These are phyloP conservation scores for Fraxinus paxiana DNA, from an alignment of 305 asterid species.

Conservation along the genomic window DNA sequence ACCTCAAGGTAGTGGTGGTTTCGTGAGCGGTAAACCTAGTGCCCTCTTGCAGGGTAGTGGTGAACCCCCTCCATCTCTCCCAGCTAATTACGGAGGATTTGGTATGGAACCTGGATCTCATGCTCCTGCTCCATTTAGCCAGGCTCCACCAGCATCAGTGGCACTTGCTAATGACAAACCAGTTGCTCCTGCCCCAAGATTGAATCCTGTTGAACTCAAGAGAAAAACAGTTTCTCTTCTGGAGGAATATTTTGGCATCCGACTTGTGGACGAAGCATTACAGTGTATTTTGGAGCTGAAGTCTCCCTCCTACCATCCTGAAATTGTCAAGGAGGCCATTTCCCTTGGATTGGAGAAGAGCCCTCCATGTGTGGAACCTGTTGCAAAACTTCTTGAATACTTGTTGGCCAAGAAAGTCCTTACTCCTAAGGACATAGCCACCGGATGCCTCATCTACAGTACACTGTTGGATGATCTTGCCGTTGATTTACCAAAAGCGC, in stretches of 20 bases:
- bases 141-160: conserved; percentile 3
- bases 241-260: conserved; percentile 64
- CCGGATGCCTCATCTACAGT: conserved; percentile 53
- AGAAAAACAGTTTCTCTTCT: conserved; percentile 35
- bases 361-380: conserved; percentile 57
- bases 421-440: conserved; percentile 31
- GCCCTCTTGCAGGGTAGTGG: conserved; percentile 44
- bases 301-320: conserved; percentile 62
- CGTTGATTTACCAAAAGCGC: conserved; percentile 83
- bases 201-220: conserved; percentile 44
- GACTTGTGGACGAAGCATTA: conserved; percentile 62
- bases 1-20: conserved; percentile 31
- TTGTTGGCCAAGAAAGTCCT: conserved; percentile 52
- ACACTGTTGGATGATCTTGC: conserved; percentile 64
- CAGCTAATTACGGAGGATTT: conserved; percentile 20
- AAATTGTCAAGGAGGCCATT: conserved; percentile 63
- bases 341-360: conserved; percentile 66
- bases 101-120: conserved; percentile 18
- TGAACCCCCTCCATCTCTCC: conserved; percentile 21
- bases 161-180: conserved; percentile 18
- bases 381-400: conserved; percentile 50
- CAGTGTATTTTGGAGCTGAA: conserved; percentile 63
- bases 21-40: conserved; percentile 39
- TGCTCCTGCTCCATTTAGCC: conserved; percentile 9
- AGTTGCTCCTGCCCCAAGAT: conserved; percentile 26